Percentiles rank a stretch among this genome's conserved stretches.
phyloP scores from a whole-genome alignment of 768 basidiomycete genomes.

The Dioszegia crocea region DNA sequence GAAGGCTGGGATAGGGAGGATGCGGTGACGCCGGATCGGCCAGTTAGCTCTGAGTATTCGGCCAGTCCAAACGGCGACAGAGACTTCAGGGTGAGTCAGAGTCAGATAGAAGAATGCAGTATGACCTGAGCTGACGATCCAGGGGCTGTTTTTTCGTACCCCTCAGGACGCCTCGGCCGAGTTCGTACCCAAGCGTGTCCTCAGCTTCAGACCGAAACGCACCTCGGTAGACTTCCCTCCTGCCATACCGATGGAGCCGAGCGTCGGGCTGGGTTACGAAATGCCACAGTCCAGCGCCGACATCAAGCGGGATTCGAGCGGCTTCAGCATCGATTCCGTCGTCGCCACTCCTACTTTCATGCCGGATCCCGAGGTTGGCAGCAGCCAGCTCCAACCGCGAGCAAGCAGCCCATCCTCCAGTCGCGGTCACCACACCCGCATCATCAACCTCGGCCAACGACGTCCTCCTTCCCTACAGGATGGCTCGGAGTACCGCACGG shows the following conservation, averaged over 20 bases:
- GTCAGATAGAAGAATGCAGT: no score
- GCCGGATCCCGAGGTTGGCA: background rate
- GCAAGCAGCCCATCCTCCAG: background rate
- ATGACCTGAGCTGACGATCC: background rate
- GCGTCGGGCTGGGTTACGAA: constrained; percentile 3
- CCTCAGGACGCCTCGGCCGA: constrained; percentile 22
- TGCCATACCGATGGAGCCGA: background rate
- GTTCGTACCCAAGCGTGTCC: constrained; percentile 11
- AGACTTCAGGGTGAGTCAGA: constrained; percentile 34
- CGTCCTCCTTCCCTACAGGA: background rate
- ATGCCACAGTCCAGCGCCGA: background rate
- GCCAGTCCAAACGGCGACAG: constrained; percentile 27
- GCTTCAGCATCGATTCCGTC: constrained; percentile 3
- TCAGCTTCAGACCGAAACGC: background rate
- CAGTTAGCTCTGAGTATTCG: constrained; percentile 14
- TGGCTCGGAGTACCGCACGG: background rate
- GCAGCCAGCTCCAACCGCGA: background rate
- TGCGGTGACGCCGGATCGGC: background rate
- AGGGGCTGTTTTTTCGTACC: constrained; percentile 44
- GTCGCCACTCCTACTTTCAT: constrained; percentile 8
- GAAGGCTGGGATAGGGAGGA: constrained; percentile 31
- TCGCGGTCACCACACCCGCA: background rate
- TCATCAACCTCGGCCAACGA: background rate
- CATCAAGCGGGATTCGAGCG: constrained; percentile 3
- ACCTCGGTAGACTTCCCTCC: constrained; percentile 5